phyloP scores from a whole-genome alignment of 1,139 yeast genomes.

The Sugiyamaella pinicola region DNA sequence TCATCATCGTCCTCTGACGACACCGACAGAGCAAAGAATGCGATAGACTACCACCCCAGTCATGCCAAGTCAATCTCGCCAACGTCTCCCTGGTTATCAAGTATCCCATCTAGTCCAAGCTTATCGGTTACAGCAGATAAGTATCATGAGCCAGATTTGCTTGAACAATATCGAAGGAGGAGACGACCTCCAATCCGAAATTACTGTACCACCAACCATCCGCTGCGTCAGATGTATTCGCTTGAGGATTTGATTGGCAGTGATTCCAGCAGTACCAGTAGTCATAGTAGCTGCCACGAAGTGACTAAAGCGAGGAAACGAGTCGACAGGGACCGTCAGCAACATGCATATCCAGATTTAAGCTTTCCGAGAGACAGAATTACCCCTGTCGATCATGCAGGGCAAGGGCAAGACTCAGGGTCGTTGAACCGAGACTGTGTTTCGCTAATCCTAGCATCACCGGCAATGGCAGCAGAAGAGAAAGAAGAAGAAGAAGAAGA shows the following conservation, averaged over 20 bases:
- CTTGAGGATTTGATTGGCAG: conserved; percentile 14
- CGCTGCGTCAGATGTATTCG: conserved; percentile 22
- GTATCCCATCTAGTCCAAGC: neutral
- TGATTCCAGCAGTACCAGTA: neutral
- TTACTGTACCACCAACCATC: conserved; percentile 20
- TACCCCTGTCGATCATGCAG: conserved; percentile 14
- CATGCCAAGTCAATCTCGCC: neutral
- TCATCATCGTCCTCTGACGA: too few species aligned
- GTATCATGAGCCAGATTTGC: conserved; percentile 20
- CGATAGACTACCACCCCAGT: too few species aligned
- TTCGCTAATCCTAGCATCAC: too few species aligned
- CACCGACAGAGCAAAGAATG: too few species aligned
- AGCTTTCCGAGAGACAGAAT: neutral
- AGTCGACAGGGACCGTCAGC: neutral
- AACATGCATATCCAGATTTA: neutral
- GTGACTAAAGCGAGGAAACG: neutral
- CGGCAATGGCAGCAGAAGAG: too few species aligned
- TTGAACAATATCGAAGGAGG: conserved; percentile 12
- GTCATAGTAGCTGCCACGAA: neutral
- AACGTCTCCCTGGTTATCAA: neutral
- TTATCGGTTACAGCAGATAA: conserved; percentile 6
- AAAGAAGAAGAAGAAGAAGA: too few species aligned
- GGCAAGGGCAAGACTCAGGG: conserved; percentile 4
- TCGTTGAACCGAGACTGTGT: neutral
- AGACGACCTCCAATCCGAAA: conserved; percentile 13